Evolutionary conservation across 2,329 filamentous ascomycete species (phyloP).

Genomic region (Mycocentrospora acerina): DNA sequence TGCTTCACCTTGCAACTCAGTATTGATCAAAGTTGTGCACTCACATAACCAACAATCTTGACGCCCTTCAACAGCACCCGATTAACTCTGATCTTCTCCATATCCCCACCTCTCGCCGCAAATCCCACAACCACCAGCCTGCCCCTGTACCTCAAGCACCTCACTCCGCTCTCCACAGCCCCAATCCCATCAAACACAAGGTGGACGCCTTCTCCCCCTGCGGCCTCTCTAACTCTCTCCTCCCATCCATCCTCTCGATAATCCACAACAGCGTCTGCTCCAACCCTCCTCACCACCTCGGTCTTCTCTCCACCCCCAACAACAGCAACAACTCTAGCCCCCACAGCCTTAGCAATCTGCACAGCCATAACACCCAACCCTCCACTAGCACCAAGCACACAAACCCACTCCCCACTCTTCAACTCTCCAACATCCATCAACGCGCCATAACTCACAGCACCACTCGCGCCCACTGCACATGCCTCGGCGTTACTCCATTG

Average conservation of each 20-base stretch:
- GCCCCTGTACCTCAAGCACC: constrained; percentile 57
- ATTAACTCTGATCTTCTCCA: constrained; percentile 46
- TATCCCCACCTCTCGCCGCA: constrained; percentile 54
- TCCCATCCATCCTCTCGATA: constrained; percentile 52
- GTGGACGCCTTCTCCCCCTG: constrained; percentile 55
- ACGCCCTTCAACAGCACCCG: constrained; percentile 25
- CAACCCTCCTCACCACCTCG: constrained; percentile 42
- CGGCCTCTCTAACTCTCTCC: constrained; percentile 52
- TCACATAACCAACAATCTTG: constrained; percentile 28
- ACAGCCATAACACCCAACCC: constrained; percentile 59
- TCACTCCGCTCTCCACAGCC: constrained; percentile 56
- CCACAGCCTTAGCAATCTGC: constrained; percentile 56
- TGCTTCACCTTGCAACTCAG: too few relatives aligned
- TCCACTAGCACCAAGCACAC: constrained; percentile 59
- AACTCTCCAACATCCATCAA: constrained; percentile 48
- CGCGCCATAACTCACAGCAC: constrained; percentile 58
- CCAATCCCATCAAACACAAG: constrained; percentile 62
- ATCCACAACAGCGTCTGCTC: constrained; percentile 48
- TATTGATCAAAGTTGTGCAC: too few relatives aligned
- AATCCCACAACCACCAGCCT: constrained; percentile 61
- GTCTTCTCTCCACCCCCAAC: constrained; percentile 53
- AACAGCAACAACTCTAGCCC: constrained; percentile 57
- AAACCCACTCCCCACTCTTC: constrained; percentile 50
- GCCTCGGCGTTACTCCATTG: constrained; percentile 52
- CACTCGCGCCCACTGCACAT: constrained; percentile 56